Evolutionary conservation across 306 rosid genomes (phyloP), one percentile per base, ranked within the genome.

Genomic region (Ceratonia siliqua): DNA sequence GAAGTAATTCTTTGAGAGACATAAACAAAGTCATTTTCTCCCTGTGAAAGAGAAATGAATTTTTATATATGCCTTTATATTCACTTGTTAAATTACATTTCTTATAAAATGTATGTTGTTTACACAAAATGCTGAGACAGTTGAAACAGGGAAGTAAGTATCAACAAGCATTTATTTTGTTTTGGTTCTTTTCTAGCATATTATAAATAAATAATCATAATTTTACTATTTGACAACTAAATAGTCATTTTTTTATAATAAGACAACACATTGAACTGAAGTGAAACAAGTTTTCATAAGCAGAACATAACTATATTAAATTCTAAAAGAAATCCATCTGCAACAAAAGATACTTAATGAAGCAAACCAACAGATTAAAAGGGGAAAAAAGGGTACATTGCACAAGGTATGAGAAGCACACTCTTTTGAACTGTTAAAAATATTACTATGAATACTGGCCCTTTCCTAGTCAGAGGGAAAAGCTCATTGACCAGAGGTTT

Each of bases 341-440:
- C 46, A 33, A 17, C 22, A 18, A 18, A 36, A 5, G 30, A 17
- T 5, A 5, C 68, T 9, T 13, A 62, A 1, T 5, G 17, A 7
- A 69, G 25, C 61, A 59, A 59, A 43, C 58, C 53, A 53, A 13
- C 41, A 61, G 12, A 41, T 14, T 45, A 21, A 32, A 5, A 18
- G 49, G n/a, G 8, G 5, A 0, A 22, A 27, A 30, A 9, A 28
- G 12, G 2, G 28, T 64, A 72, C 66, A 65, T 55, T 21, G 13
- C 18, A 59, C 27, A 41, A 46, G 9, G 69, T 67, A 56, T 33
- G 30, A 38, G 15, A 68, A 52, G 75, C 33, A 36, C 24, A 59
- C 48, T 25, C 41, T 38, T 57, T 32, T 35, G 27, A 35, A 52
- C 64, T 61, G 61, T 56, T 52, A 68, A 18, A 80, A 39, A 68